Conservation (phyloP, 2,329 filamentous ascomycete genomes). For the Colletotrichum siamense region DNA sequence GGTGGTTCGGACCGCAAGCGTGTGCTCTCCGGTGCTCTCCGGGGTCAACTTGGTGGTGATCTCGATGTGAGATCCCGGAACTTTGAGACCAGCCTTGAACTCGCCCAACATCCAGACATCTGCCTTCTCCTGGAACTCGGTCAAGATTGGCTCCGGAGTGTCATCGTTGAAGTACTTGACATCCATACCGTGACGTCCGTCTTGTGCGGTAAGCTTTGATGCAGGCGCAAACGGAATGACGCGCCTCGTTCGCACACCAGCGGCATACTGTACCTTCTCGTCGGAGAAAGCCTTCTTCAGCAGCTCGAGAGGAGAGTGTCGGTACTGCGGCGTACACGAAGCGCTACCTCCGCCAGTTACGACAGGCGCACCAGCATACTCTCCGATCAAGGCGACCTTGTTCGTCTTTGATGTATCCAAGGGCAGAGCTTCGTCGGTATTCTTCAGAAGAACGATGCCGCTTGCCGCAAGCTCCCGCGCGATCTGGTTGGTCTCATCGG, state of each 20-base stretch:
- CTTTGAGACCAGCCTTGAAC: conserved; percentile 20
- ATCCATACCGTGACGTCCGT: conserved; percentile 19
- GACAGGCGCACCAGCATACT: conserved; percentile 1
- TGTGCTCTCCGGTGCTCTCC: conserved; percentile 19
- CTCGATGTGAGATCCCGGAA: conserved; percentile 20
- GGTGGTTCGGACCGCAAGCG: conserved; percentile 16
- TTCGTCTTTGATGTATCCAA: neutral
- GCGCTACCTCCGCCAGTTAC: conserved; percentile 13
- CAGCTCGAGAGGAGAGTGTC: conserved; percentile 5
- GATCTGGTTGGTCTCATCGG: conserved; percentile 17
- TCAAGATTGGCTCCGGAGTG: neutral
- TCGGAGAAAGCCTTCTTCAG: neutral
- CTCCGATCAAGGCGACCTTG: conserved; percentile 4
- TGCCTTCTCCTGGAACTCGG: conserved; percentile 21
- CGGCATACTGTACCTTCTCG: neutral
- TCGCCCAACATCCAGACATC: conserved; percentile 25
- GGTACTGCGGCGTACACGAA: conserved; percentile 21
- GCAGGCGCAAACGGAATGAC: conserved; percentile 17
- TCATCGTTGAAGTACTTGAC: conserved; percentile 23
- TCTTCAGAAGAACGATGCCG: conserved; percentile 25
- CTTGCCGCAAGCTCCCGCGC: conserved; percentile 21
- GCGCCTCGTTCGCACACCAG: conserved; percentile 12
- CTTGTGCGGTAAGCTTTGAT: neutral
- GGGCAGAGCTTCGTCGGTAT: conserved; percentile 3
- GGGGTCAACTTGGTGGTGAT: conserved; percentile 19